Percentiles rank a stretch among this genome's conserved stretches.
Evolutionary conservation across 208 protist genomes (phyloP).

Genomic region (Phytomonas sp.): DNA sequence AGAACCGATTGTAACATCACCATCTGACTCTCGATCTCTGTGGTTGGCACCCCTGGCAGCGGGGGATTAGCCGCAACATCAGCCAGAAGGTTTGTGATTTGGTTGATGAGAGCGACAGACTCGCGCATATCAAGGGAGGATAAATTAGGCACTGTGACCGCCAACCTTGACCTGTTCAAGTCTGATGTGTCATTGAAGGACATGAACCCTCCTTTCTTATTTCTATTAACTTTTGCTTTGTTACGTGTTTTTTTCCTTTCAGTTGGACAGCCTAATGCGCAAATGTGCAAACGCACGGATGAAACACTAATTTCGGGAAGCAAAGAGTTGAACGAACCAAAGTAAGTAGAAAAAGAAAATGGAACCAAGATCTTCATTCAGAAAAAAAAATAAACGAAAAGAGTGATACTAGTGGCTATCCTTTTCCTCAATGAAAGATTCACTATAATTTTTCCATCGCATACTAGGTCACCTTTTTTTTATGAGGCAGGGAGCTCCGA

Average conservation of each 20-base stretch:
- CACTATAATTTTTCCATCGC: conserved; percentile 6
- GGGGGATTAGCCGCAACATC: conserved; percentile 45
- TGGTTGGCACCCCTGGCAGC: conserved; percentile 30
- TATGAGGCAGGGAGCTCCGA: no score
- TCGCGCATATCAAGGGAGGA: conserved; percentile 13
- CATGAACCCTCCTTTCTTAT: no score
- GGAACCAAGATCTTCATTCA: background rate
- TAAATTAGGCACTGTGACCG: conserved; percentile 13
- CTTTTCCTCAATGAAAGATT: conserved; percentile 3
- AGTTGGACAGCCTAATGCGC: no score
- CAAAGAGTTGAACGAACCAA: background rate
- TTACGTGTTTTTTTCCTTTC: background rate
- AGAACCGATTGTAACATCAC: conserved; percentile 44
- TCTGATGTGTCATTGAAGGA: background rate
- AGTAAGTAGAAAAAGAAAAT: background rate
- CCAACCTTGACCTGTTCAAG: background rate
- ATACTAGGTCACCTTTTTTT: no score
- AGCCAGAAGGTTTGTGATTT: conserved; percentile 52
- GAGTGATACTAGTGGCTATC: background rate
- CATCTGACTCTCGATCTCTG: conserved; percentile 52
- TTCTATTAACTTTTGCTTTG: no score
- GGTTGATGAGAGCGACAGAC: conserved; percentile 38
- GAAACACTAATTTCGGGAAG: background rate
- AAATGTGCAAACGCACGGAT: no score
- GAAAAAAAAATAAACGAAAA: conserved; percentile 5